Conservation (phyloP, 2,329 filamentous ascomycete species). For the Harringtonia aguacate region DNA sequence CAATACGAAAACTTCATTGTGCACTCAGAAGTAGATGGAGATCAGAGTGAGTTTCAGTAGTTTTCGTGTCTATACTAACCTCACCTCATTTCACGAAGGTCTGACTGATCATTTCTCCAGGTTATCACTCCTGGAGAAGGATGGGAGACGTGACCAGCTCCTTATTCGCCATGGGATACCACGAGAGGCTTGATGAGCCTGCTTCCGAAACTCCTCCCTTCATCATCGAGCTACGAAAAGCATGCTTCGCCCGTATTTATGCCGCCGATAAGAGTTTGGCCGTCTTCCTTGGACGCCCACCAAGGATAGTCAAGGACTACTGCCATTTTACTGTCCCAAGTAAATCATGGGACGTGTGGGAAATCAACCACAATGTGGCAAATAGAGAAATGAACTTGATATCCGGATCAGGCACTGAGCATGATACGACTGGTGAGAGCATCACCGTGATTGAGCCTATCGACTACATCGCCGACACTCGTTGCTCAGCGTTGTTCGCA, state of each 20-base stretch:
- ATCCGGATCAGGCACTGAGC: too few species aligned
- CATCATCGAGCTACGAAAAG: background rate
- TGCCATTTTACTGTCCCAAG: background rate
- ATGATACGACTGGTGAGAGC: background rate
- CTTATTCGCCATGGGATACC: background rate
- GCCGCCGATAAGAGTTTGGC: background rate
- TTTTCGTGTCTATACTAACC: background rate
- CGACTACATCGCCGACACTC: background rate
- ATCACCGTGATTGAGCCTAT: background rate
- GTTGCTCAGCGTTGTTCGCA: background rate
- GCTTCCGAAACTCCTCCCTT: background rate
- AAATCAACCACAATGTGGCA: too few species aligned
- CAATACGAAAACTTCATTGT: background rate
- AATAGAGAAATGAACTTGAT: too few species aligned
- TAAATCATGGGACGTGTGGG: background rate
- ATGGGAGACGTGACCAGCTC: background rate
- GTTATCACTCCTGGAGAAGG: background rate
- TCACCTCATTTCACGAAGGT: background rate
- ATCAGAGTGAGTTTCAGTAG: background rate
- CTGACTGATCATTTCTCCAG: background rate
- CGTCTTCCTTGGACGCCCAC: background rate
- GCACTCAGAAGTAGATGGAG: background rate
- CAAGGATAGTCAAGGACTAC: background rate
- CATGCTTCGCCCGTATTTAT: background rate
- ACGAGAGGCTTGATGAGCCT: background rate